These are phyloP conservation scores for Xylaria longipes DNA, from an alignment of 495 filamentous ascomycete genomes.

Conservation along the genomic window DNA sequence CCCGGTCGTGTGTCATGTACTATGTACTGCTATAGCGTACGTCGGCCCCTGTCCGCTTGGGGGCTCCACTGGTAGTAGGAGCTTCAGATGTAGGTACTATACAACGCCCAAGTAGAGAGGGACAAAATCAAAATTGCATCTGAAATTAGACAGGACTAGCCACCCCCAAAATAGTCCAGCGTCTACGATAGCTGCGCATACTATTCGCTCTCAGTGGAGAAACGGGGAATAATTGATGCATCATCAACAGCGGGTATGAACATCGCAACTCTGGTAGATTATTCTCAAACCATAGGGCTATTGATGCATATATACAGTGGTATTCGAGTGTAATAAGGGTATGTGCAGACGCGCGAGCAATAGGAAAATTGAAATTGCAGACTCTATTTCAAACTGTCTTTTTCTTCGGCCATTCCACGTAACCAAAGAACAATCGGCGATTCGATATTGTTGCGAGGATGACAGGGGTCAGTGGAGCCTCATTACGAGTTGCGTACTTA, in stretches of 20 bases:
- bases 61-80: not conserved
- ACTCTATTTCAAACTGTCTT: not conserved
- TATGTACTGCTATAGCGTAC: not conserved
- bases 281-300: not conserved
- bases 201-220: slow-evolving; percentile 19
- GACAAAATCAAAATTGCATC: slow-evolving; percentile 26
- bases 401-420: not conserved
- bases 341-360: not conserved
- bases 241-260: slow-evolving; percentile 1
- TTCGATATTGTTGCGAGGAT: not conserved
- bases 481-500: slow-evolving; percentile 15
- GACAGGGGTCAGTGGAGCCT: slow-evolving; percentile 22
- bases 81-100: slow-evolving; percentile 23
- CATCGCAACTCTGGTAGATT: not conserved
- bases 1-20: slow-evolving; percentile 20
- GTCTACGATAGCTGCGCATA: slow-evolving; percentile 17
- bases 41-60: not conserved
- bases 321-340: not conserved
- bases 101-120: slow-evolving; percentile 7
- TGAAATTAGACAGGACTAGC: slow-evolving; percentile 30
- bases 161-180: slow-evolving; percentile 26
- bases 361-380: slow-evolving; percentile 3
- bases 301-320: not conserved
- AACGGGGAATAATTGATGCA: slow-evolving; percentile 16
- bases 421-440: slow-evolving; percentile 7